Evolutionary conservation across 768 basidiomycete genomes (phyloP).

Genomic region (Mycena leptocephala): DNA sequence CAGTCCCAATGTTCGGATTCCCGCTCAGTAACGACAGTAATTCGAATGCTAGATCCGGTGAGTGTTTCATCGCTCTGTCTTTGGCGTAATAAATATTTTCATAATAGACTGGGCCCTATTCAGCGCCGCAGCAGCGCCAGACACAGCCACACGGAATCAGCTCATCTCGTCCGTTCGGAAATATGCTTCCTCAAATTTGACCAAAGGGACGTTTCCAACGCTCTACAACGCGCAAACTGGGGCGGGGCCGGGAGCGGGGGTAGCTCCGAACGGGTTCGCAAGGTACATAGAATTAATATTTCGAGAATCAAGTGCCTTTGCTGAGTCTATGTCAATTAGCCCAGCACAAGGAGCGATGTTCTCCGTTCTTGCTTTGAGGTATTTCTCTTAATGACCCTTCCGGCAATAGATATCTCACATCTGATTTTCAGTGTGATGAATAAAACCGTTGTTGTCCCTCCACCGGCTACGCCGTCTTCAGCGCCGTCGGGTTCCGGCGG

Average conservation of each 20-base stretch:
- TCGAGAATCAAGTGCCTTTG: no score
- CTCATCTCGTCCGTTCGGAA: conserved; percentile 51
- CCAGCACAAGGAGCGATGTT: conserved; percentile 54
- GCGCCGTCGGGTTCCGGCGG: neutral
- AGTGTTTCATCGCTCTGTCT: no score
- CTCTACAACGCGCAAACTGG: conserved; percentile 43
- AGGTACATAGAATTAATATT: no score
- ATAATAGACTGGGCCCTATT: conserved; percentile 66
- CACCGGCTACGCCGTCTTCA: neutral
- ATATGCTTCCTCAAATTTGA: conserved; percentile 39
- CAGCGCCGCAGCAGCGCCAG: conserved; percentile 61
- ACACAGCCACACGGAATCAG: conserved; percentile 50
- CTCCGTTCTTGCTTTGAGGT: no score
- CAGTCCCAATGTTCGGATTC: no score
- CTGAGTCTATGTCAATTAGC: conserved; percentile 34
- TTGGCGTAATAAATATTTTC: neutral
- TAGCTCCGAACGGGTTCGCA: conserved; percentile 33
- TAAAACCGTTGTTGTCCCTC: conserved; percentile 11
- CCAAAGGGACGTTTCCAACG: conserved; percentile 40
- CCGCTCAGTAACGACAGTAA: no score
- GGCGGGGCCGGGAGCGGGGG: neutral
- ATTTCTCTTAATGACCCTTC: no score
- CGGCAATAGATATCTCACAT: no score
- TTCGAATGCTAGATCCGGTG: conserved; percentile 46
- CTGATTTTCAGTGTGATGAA: no score